A percentile compares a stretch with the other conserved stretches of the same genome.
These are phyloP conservation scores for Trichoderma arundinaceum DNA, from an alignment of 2,329 filamentous ascomycete genomes.

Conservation along the genomic window DNA sequence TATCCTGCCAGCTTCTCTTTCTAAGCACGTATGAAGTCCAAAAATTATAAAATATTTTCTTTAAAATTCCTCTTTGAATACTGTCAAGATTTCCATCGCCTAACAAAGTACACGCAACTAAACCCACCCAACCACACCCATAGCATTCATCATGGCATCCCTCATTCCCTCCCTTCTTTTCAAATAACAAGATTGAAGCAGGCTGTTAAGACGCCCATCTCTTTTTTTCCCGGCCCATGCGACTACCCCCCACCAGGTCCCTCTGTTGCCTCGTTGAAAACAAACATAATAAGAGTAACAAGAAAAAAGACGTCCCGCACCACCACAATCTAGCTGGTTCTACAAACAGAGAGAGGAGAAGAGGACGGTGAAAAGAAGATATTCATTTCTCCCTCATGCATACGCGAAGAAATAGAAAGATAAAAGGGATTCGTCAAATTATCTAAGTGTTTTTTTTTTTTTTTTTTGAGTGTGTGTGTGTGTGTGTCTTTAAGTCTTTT, in stretches of 20 bases:
- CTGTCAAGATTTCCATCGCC: slow-evolving; percentile 7
- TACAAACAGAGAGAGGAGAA: slow-evolving; percentile 15
- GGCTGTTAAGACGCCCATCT: neutral
- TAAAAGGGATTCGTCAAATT: slow-evolving; percentile 22
- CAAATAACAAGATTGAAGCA: neutral
- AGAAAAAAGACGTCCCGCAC: neutral
- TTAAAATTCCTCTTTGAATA: neutral
- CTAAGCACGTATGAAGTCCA: too few species aligned
- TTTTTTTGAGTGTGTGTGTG: slow-evolving; percentile 2
- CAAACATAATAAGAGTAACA: neutral
- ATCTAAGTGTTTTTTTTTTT: slow-evolving; percentile 34
- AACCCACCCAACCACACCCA: neutral
- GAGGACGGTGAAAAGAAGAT: neutral
- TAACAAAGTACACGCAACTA: neutral
- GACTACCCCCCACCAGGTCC: neutral
- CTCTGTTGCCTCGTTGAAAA: slow-evolving; percentile 8
- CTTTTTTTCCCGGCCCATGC: neutral
- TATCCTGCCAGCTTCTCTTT: neutral
- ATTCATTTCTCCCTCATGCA: neutral
- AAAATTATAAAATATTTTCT: too few species aligned
- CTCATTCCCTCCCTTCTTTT: neutral
- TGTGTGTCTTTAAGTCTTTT: slow-evolving; percentile 9
- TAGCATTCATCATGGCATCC: slow-evolving; percentile 10
- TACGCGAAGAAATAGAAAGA: slow-evolving; percentile 17
- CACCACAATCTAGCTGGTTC: slow-evolving; percentile 24